Conservation (phyloP, 208 protist genomes). For the Kentomonas sorsogonicus region DNA sequence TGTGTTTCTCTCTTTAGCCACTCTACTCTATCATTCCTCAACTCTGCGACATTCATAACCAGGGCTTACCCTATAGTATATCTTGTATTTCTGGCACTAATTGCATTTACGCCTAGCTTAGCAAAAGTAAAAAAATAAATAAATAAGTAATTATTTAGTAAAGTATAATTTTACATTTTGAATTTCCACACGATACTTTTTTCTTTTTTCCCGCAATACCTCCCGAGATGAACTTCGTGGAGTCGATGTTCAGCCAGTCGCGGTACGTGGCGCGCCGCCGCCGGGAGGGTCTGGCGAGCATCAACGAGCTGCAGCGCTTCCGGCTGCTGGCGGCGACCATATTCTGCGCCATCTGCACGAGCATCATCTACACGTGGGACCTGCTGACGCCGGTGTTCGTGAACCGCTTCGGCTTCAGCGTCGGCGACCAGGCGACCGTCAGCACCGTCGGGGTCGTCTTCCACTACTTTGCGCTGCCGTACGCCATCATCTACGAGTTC, state of each 20-base stretch:
- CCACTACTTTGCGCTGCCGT: conserved; percentile 67
- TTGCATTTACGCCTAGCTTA: too few relatives aligned
- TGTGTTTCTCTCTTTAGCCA: too few relatives aligned
- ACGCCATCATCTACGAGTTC: conserved; percentile 53
- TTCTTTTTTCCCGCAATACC: not conserved
- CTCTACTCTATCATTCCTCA: too few relatives aligned
- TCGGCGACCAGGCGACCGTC: conserved; percentile 60
- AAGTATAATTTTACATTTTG: not conserved
- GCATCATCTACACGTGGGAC: conserved; percentile 57
- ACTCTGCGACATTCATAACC: too few relatives aligned
- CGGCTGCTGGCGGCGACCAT: conserved; percentile 38
- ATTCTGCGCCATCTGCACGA: conserved; percentile 65
- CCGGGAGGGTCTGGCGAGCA: conserved; percentile 23
- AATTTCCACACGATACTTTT: not conserved
- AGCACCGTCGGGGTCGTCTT: conserved; percentile 60
- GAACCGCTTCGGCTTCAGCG: conserved; percentile 33
- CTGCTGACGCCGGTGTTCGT: conserved; percentile 53
- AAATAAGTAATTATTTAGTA: not conserved
- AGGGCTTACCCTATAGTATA: too few relatives aligned
- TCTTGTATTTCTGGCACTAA: too few relatives aligned
- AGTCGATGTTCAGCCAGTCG: conserved; percentile 28
- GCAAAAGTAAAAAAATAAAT: too few relatives aligned
- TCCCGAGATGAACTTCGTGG: not conserved
- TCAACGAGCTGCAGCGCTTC: conserved; percentile 60
- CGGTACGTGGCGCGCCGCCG: conserved; percentile 29